Evolutionary conservation across 2,329 filamentous ascomycete species (phyloP), one percentile per base, ranked within the genome.

Genomic region (Aspergillus quadrilineatus): DNA sequence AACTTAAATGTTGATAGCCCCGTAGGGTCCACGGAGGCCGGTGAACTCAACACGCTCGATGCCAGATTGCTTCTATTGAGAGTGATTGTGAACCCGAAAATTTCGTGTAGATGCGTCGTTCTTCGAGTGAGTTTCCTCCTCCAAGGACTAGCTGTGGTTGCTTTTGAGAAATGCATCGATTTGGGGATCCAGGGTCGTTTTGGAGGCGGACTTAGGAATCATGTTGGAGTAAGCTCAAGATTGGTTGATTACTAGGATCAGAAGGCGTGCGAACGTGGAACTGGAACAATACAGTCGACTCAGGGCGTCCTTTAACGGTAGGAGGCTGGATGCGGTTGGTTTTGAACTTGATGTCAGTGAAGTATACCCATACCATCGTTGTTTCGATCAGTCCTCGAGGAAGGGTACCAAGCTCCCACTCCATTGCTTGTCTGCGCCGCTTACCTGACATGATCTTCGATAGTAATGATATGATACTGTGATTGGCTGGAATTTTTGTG

Each of bases 1-100:
- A 71, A 71, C 56, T 4, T 71, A 63, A n/a, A 74, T 56, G 0
- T 66, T 69, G 4, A 73, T 72, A 1, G 69, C 73, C 6, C 71
- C 69, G 43, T 74, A 64, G 0, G 66, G 70, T 1, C 69, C 69
- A 26, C 67, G 65, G 41, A 73, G 57, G 7, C 65, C 67, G 2
- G 69, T 69, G 58, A 70, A 72, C 32, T 73, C 69, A 17, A 73
- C 67, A 5, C 62, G 55, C 9, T 56, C 57, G 41, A 73, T 73
- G 9, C 65, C 58, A 4, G 67, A 60, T 29, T 60, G 55, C 14
- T 41, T 39, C 4, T 14, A 9, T 8, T 14, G 5, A 6, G 51
- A 43, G 30, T 46, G 39, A 10, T 30, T 26, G 22, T 37, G 14
- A 53, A 46, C 22, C 22, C 22, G 22, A 49, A 26, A 10, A 48